Conservation (phyloP, 139 green algal species). For the Chlorella sp. region DNA sequence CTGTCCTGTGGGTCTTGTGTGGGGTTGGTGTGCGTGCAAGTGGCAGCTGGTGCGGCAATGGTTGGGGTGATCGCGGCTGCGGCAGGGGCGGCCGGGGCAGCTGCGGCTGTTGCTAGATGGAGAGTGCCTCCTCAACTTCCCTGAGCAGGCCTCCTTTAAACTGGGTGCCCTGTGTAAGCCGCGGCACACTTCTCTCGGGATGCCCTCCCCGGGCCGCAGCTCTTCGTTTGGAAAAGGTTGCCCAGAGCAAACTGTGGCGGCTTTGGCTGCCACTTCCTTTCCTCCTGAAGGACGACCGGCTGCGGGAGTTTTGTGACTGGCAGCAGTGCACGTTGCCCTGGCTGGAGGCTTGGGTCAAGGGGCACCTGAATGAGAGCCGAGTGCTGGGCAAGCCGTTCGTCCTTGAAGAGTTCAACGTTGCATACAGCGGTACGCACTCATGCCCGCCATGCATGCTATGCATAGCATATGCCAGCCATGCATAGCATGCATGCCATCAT, state of each 20-base stretch:
- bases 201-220: not conserved
- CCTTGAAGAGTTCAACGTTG: not conserved
- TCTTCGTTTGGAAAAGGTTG: too few relatives aligned
- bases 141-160: not conserved
- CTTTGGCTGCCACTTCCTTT: not conserved
- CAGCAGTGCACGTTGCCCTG: not conserved
- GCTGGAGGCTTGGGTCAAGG: not conserved
- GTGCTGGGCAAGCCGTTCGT: constrained; percentile 7
- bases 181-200: not conserved
- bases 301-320: not conserved
- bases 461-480: too few relatives aligned
- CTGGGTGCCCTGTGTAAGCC: not conserved
- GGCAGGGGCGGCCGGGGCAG: too few relatives aligned
- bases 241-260: too few relatives aligned
- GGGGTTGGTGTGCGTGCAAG: not conserved
- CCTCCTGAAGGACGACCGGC: not conserved
- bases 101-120: too few relatives aligned
- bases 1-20: too few relatives aligned
- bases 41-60: too few relatives aligned
- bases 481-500: too few relatives aligned
- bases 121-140: not conserved
- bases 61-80: not conserved
- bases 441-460: too few relatives aligned
- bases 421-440: not conserved
- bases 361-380: not conserved